A percentile compares a stretch with the other conserved stretches of the same genome.
Conservation (phyloP, 2,329 filamentous ascomycete genomes). For the Alternaria brassicae region DNA sequence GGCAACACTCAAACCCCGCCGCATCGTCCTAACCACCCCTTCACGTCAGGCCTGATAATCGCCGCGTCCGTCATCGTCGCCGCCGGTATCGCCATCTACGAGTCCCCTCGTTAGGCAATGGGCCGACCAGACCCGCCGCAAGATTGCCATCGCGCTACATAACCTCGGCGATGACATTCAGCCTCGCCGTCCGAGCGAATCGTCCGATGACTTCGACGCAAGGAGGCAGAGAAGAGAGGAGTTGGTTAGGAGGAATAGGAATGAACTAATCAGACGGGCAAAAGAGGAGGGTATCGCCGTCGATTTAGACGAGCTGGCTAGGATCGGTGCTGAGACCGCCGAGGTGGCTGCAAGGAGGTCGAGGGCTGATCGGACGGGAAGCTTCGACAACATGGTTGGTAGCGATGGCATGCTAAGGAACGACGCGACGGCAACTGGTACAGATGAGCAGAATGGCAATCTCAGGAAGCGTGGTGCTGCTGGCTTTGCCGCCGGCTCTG, state of each 20-base stretch:
- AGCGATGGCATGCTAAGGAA: slow-evolving; percentile 49
- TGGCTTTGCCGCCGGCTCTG: slow-evolving; percentile 52
- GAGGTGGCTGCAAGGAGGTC: slow-evolving; percentile 28
- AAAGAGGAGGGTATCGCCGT: slow-evolving; percentile 52
- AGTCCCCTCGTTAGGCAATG: slow-evolving; percentile 69
- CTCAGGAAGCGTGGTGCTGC: slow-evolving; percentile 41
- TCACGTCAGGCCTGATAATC: slow-evolving; percentile 64
- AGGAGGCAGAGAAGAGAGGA: slow-evolving; percentile 43
- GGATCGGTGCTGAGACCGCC: slow-evolving; percentile 40
- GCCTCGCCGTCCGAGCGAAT: slow-evolving; percentile 46
- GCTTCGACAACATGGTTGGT: slow-evolving; percentile 53
- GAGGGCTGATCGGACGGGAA: slow-evolving; percentile 32
- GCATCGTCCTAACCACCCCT: slow-evolving; percentile 37
- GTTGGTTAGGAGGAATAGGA: slow-evolving; percentile 42
- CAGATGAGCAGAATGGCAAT: slow-evolving; percentile 24
- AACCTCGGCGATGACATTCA: slow-evolving; percentile 67
- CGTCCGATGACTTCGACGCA: slow-evolving; percentile 43
- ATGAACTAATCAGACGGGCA: slow-evolving; percentile 47
- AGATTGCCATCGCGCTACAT: slow-evolving; percentile 66
- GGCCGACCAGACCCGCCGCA: slow-evolving; percentile 67
- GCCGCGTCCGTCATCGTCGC: slow-evolving; percentile 67
- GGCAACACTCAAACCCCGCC: slow-evolving; percentile 14
- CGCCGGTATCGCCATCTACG: slow-evolving; percentile 68
- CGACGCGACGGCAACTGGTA: slow-evolving; percentile 34
- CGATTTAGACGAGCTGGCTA: slow-evolving; percentile 50